Percentiles rank a stretch among this genome's conserved stretches.
These are phyloP conservation scores for Glebionis coronaria DNA, from an alignment of 129 eudicot species.

Conservation along the genomic window DNA sequence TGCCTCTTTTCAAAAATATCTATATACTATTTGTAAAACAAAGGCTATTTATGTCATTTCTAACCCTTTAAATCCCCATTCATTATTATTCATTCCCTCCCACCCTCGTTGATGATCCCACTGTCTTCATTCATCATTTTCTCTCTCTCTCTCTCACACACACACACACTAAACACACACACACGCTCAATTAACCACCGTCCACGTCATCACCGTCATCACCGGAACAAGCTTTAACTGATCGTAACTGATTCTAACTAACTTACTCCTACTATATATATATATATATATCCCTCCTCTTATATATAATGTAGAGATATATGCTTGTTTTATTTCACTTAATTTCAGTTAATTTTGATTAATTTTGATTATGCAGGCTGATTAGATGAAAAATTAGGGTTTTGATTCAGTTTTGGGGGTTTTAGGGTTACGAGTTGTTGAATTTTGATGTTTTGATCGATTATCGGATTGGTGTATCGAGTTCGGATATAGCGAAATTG, in stretches of 20 bases:
- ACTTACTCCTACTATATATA: no score
- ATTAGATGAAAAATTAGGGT: not conserved
- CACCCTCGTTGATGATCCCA: constrained; percentile 25
- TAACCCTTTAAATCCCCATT: no score
- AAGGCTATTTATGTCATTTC: no score
- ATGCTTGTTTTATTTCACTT: constrained; percentile 9
- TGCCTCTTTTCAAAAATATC: no score
- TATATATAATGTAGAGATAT: no score
- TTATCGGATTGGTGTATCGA: not conserved
- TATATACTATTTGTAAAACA: no score
- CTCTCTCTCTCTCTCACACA: not conserved
- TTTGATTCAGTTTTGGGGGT: not conserved
- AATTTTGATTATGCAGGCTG: constrained; percentile 12
- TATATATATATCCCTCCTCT: no score
- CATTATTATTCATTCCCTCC: constrained; percentile 24
- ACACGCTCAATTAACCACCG: not conserved
- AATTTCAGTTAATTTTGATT: no score
- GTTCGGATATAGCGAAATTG: not conserved
- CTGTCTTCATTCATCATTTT: not conserved
- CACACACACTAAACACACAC: not conserved
- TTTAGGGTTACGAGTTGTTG: no score
- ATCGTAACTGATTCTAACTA: no score
- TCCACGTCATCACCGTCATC: constrained; percentile 18
- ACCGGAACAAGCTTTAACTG: not conserved
- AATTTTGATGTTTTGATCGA: not conserved